Evolutionary conservation across 2,329 filamentous ascomycete species (phyloP), one percentile per base, ranked within the genome.

Genomic region (Fusarium heterosporum): DNA sequence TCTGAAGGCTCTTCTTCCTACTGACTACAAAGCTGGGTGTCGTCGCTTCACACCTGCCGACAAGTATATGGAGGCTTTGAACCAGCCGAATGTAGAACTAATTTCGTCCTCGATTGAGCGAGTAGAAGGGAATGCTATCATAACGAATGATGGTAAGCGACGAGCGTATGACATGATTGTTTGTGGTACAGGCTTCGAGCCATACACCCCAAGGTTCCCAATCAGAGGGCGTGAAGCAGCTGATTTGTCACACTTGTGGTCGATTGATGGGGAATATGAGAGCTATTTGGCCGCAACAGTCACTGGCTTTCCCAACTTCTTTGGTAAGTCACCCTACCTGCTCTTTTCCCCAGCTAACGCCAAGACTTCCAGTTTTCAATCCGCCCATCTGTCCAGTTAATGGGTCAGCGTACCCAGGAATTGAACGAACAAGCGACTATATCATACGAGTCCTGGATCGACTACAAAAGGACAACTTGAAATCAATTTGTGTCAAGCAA

Each of bases 41-140:
- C 43, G 43, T 30, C 43, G 29, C 29, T 46, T 46, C 16, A 46
- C 43, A 9, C 43, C 43, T 34, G 43, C 43, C 8, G 43, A 46
- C 6, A 46, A 32, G 13, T 46, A 46, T 17, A 22, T 46, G 43
- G 29, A 46, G 29, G 43, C 43, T 46, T 17, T 46, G 11, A 19
- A 46, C 28, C 43, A 46, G 29, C 29, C 43, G 22, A 46, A 46
- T 22, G 43, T 46, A 34, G 43, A 46, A 17, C n/a, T 46, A 14
- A 41, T 69, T 67, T 55, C 12, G 10, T 19, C 13, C 43, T 12
- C n/a, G 10, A 46, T 46, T 28, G 16, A 19, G n/a, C 43, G 17
- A 19, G 17, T 46, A 3, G 43, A 46, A 22, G 43, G 43, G 16
- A 19, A 34, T 46, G 28, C 43, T n/a, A 32, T 46, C 11, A 22